Base-by-base conservation (phyloP, 2,329 filamentous ascomycete species). In the Teratosphaeria zuluensis region DNA sequence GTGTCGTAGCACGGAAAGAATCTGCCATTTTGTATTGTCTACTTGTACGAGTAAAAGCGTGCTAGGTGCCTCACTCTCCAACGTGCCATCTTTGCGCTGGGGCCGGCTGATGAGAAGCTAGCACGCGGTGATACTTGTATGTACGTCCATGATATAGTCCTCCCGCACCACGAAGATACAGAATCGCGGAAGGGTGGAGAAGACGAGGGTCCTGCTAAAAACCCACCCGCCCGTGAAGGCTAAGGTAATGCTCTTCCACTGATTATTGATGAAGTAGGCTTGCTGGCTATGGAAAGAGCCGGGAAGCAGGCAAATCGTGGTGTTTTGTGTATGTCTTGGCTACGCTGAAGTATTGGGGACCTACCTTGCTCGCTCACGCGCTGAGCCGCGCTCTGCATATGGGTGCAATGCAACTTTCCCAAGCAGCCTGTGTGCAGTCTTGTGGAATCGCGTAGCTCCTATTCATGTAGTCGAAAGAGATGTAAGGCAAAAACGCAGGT, bases 151-250 rank as follows among this genome's bases (percentile, higher is more conserved):
- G 65, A 73, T 71, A 68, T 76, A 78, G 76, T 78, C 76, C 76
- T 74, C 72, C 72, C 66, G 70, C 70, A 72, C 68, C 72, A 72
- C 65, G 62, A 58, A 64, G 63, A 62, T 61, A 65, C 69, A 68
- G 70, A 31, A 31, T 53, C 28, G 32, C 71, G 69, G 73, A 74
- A 77, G 76, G 76, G 77, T 79, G 77, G 77, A 78, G 75, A 74
- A 76, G 77, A 78, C 77, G 76, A 73, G 76, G 52, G 77, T 73
- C 73, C 76, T 79, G 77, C 77, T 79, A 77, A 77, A 76, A 77
- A 74, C 76, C 61, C 55, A 57, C 57, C 52, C 24, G 21, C 52
- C 53, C 53, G 38, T 33, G 51, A 54, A 73, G 71, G 66, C 42
- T 48, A 71, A 72, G 58, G 60, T 46, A 35, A 78, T 73, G 66